phyloP scores from a whole-genome alignment of 768 basidiomycete species.

The Tephrocybe sp. region DNA sequence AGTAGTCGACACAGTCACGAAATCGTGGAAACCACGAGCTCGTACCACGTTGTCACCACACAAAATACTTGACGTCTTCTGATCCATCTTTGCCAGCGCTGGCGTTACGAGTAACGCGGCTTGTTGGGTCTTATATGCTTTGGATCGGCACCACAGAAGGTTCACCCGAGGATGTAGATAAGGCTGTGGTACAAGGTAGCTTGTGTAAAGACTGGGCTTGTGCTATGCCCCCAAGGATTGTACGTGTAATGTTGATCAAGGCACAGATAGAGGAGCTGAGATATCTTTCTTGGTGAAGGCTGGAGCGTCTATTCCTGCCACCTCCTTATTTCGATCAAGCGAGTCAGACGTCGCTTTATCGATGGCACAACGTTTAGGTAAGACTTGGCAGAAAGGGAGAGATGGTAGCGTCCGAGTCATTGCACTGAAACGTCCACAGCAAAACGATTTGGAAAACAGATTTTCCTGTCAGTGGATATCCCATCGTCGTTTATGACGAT shows the following conservation, averaged over 20 bases:
- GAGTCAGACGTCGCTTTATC: conserved; percentile 61
- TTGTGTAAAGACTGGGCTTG: conserved; percentile 79
- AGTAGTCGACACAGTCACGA: neutral
- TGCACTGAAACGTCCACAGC: conserved; percentile 40
- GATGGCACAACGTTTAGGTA: conserved; percentile 83
- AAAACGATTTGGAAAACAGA: conserved; percentile 58
- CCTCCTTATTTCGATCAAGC: conserved; percentile 61
- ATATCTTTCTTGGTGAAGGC: conserved; percentile 23
- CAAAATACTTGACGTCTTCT: conserved; percentile 46
- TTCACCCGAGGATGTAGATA: conserved; percentile 39
- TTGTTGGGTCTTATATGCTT: conserved; percentile 78
- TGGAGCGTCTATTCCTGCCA: conserved; percentile 44
- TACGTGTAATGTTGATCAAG: conserved; percentile 24
- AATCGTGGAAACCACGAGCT: neutral
- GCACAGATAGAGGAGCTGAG: conserved; percentile 11
- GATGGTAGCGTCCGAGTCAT: conserved; percentile 10
- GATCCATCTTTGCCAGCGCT: conserved; percentile 55
- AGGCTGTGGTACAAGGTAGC: conserved; percentile 51
- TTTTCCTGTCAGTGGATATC: conserved; percentile 71
- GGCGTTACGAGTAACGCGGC: conserved; percentile 60
- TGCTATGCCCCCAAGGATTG: conserved; percentile 62
- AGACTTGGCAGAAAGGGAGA: conserved; percentile 20
- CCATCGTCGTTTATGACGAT: conserved; percentile 37
- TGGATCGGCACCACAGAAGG: conserved; percentile 70
- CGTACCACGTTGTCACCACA: conserved; percentile 18